Evolutionary conservation across 345 rosid genomes (phyloP).

Genomic region (Brassica napus): DNA sequence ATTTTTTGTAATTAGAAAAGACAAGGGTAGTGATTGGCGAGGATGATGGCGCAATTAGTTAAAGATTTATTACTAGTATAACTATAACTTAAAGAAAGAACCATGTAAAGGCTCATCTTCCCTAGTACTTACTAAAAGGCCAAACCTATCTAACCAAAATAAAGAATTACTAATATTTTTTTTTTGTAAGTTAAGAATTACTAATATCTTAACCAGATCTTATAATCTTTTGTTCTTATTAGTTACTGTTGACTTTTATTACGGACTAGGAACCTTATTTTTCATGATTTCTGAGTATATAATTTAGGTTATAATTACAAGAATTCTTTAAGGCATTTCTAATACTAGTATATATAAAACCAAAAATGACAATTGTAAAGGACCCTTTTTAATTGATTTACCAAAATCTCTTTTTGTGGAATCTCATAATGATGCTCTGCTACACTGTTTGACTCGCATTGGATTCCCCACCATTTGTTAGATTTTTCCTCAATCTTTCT

Average conservation of each 20-base stretch:
- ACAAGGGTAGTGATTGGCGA: slow-evolving; percentile 28
- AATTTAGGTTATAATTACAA: neutral
- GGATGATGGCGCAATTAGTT: slow-evolving; percentile 33
- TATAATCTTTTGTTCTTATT: neutral
- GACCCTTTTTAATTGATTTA: neutral
- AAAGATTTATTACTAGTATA: neutral
- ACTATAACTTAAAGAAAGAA: neutral
- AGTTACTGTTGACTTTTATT: neutral
- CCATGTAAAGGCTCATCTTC: slow-evolving; percentile 13
- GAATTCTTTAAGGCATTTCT: neutral
- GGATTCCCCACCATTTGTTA: slow-evolving; percentile 31
- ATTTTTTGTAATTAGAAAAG: slow-evolving; percentile 17
- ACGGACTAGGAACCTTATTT: neutral
- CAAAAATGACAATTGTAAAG: too few relatives aligned
- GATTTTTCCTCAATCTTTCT: neutral
- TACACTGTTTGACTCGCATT: slow-evolving; percentile 33
- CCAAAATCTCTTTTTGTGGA: slow-evolving; percentile 26
- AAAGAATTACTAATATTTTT: too few relatives aligned
- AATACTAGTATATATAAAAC: too few relatives aligned
- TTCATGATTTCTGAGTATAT: neutral
- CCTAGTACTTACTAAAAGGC: too few relatives aligned
- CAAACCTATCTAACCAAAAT: neutral
- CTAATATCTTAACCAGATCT: neutral
- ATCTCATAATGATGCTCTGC: slow-evolving; percentile 41
- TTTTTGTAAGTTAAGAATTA: too few relatives aligned